Base-by-base conservation (phyloP, 805 yeast species). In the Lipomyces yamanashiensis region DNA sequence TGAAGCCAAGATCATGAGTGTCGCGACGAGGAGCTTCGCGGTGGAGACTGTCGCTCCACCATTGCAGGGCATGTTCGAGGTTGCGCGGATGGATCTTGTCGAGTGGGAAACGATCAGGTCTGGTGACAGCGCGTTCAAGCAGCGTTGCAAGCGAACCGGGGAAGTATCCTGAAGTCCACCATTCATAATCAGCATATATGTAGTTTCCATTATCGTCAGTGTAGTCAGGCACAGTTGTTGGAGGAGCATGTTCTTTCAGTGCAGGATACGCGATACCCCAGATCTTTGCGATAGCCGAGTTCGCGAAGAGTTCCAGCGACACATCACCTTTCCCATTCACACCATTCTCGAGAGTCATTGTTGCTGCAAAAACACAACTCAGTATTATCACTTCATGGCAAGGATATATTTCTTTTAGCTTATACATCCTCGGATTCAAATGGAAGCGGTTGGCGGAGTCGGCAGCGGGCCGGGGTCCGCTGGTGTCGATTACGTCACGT, bases 1-100 rank as follows among this genome's bases (percentile, higher is more conserved):
- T 62, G 60, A 74, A 74, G 0, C 75, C 76, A 39, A 74, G 61
- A 59, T 74, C 77, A 59, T 74, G 77, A 23, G 75, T 74, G 49
- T 69, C 71, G 10, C 73, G 69, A 41, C 72, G 71, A 6, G 54
- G 39, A 19, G 59, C 59, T 23, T 59, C 48, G 17, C 2, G 5
- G 34, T 59, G 54, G 7, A 54, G 15, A 2, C 28, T 12, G 44
- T 59, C 56, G 28, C 51, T 36, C 63, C 63, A 59, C 58, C 59
- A 59, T 4, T 41, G 55, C 13, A 54, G 49, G 17, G 54, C 63
- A 17, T 28, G 34, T 40, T 59, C 59, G 12, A 59, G 54, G 17
- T 54, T 59, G 49, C 45, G 48, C 28, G 23, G 34, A 28, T 59
- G 40, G 3, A 59, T 39, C 23, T 52, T 21, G 37, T 44, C 49